Evolutionary conservation across 108 stramenopile species (phyloP).

Genomic region (Schizochytrium sp.): DNA sequence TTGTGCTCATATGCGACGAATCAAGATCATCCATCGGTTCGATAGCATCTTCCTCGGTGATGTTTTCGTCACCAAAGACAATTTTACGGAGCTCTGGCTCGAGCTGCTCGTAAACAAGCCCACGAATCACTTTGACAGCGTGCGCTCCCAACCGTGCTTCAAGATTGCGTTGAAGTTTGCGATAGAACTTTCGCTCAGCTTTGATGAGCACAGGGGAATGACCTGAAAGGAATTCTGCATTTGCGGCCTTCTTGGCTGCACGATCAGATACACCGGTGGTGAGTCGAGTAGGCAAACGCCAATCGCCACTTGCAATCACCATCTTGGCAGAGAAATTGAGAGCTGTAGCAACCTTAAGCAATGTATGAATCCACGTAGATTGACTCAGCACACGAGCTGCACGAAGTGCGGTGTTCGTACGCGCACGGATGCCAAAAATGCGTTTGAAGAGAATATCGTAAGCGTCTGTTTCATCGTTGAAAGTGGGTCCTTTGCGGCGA

Average conservation of each 20-base stretch:
- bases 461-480: conserved; percentile 41
- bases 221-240: neutral
- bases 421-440: conserved; percentile 41
- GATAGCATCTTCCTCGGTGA: neutral
- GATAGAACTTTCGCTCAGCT: conserved; percentile 40
- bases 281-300: conserved; percentile 3
- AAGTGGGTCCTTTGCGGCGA: neutral
- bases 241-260: neutral
- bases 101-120: neutral
- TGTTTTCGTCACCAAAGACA: neutral
- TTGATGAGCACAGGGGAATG: conserved; percentile 8
- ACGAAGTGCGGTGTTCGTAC: conserved; percentile 53
- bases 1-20: neutral
- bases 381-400: conserved; percentile 34
- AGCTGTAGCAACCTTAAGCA: conserved; percentile 44
- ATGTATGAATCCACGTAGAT: conserved; percentile 13
- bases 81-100: neutral
- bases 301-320: conserved; percentile 45
- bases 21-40: conserved; percentile 12
- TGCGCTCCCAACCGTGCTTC: conserved; percentile 23
- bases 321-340: conserved; percentile 15
- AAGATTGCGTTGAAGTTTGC: conserved; percentile 44
- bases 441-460: conserved; percentile 26
- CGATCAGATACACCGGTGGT: neutral
- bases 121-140: neutral